phyloP scores from a whole-genome alignment of 805 yeast genomes.

The Candida caryicola region DNA sequence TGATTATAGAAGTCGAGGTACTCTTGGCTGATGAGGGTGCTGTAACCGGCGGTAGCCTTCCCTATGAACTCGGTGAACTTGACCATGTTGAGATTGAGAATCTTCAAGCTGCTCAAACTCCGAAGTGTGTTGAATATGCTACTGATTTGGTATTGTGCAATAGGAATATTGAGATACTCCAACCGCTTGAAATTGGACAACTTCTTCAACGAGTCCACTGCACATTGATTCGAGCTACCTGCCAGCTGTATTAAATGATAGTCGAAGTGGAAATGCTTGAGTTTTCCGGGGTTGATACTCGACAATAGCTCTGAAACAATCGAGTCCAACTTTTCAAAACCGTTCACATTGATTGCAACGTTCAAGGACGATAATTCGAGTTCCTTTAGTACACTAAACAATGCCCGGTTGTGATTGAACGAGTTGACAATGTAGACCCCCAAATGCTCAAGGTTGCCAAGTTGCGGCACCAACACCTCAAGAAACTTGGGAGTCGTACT shows the following conservation, averaged over 20 bases:
- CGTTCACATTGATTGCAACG: slow-evolving; percentile 2
- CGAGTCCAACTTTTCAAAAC: slow-evolving; percentile 3
- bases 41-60: background rate
- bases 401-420: slow-evolving; percentile 1
- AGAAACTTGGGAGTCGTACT: background rate
- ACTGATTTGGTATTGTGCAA: slow-evolving; percentile 3
- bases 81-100: slow-evolving; percentile 1
- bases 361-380: slow-evolving; percentile 3
- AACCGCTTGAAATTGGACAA: slow-evolving; percentile 1
- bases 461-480: background rate
- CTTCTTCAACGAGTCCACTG: background rate
- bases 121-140: slow-evolving; percentile 2
- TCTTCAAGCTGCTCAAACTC: background rate
- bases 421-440: slow-evolving; percentile 1
- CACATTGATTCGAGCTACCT: background rate
- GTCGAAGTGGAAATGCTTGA: slow-evolving; percentile 3
- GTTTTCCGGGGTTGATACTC: slow-evolving; percentile 1
- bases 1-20: slow-evolving; percentile 1
- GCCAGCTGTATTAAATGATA: background rate
- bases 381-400: background rate
- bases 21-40: slow-evolving; percentile 1
- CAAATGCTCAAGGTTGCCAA: background rate
- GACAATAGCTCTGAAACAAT: background rate
- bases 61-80: background rate
- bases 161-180: slow-evolving; percentile 6